A percentile compares a stretch with the other conserved stretches of the same genome.
Evolutionary conservation across 106 monocot genomes (phyloP).

Genomic region (Triglochin maritima): DNA sequence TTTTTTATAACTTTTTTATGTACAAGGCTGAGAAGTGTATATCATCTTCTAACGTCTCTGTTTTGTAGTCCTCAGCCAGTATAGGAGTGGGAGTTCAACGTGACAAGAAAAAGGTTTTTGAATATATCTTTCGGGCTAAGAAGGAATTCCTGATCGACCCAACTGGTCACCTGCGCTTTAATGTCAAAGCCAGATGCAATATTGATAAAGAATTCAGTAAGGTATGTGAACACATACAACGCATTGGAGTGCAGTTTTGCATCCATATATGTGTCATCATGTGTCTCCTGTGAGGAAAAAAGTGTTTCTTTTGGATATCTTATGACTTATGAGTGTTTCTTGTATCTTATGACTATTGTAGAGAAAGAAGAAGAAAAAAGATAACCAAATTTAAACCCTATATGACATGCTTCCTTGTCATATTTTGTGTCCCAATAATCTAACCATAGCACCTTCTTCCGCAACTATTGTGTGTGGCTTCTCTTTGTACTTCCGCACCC

Average conservation of each 20-base stretch:
- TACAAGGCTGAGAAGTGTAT: neutral
- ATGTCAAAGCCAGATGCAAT: constrained; percentile 64
- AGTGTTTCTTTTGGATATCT: neutral
- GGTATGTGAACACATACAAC: constrained; percentile 31
- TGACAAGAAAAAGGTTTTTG: constrained; percentile 24
- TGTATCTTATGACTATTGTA: too few species aligned
- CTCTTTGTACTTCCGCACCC: too few species aligned
- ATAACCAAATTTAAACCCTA: too few species aligned
- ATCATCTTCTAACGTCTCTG: neutral
- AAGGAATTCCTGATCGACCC: constrained; percentile 48
- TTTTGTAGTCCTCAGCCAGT: constrained; percentile 45
- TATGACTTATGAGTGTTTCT: too few species aligned
- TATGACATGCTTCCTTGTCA: too few species aligned
- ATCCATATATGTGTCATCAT: neutral
- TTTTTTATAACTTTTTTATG: neutral
- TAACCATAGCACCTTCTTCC: too few species aligned
- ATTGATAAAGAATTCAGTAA: constrained; percentile 52
- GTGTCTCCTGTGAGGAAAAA: neutral
- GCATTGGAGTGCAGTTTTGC: neutral
- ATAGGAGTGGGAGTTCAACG: constrained; percentile 42
- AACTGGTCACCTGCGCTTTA: constrained; percentile 33
- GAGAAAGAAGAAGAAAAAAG: too few species aligned
- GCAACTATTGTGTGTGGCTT: too few species aligned
- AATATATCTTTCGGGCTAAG: constrained; percentile 62
- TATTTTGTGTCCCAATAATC: too few species aligned